Evolutionary conservation across 2,329 filamentous ascomycete species (phyloP).

Genomic region (Penicillium crustosum): DNA sequence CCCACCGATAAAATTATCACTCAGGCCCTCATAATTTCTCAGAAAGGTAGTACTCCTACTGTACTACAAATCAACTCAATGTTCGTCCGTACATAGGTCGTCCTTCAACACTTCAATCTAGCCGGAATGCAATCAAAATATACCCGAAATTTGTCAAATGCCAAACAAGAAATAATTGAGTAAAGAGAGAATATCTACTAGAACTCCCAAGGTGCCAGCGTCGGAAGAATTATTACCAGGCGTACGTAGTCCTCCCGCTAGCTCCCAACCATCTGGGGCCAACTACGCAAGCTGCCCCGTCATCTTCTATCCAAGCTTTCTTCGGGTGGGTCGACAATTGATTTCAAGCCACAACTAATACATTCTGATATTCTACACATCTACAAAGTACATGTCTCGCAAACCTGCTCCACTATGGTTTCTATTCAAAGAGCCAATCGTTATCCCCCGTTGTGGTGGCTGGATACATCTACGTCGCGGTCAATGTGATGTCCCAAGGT

Average conservation of each 20-base stretch:
- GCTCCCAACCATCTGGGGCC: slow-evolving; percentile 1
- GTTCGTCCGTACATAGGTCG: too few relatives aligned
- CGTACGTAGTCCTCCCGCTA: slow-evolving; percentile 9
- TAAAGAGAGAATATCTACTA: background rate
- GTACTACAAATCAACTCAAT: background rate
- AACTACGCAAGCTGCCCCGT: slow-evolving; percentile 11
- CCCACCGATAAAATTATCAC: background rate
- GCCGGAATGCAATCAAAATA: background rate
- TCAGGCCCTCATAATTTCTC: background rate
- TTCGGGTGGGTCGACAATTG: background rate
- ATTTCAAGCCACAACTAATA: background rate
- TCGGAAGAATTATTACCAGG: background rate
- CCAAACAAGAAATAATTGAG: background rate
- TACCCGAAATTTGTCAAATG: background rate
- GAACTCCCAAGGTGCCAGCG: background rate
- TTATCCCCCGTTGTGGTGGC: background rate
- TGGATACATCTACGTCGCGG: background rate
- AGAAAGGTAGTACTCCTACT: too few relatives aligned
- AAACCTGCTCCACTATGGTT: background rate
- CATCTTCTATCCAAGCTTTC: slow-evolving; percentile 23
- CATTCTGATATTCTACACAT: background rate
- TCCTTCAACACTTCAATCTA: background rate
- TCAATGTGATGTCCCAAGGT: slow-evolving; percentile 3
- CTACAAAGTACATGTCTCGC: background rate
- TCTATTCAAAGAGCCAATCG: background rate